Base-by-base conservation (phyloP, 495 filamentous ascomycete species). In the Pseudotulostoma volvatum region DNA sequence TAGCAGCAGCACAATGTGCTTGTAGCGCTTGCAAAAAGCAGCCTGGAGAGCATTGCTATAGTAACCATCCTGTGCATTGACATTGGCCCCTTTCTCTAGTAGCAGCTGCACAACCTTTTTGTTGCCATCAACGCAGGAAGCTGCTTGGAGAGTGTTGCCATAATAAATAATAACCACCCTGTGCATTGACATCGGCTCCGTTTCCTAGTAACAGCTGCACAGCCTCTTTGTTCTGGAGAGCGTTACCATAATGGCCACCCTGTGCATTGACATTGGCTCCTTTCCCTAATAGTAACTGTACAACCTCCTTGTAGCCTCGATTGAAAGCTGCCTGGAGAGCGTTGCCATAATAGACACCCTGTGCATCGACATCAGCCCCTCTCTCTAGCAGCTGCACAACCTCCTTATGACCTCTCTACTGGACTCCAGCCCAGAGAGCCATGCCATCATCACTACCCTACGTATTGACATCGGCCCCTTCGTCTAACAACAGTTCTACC, bases 331-430 rank as follows among this genome's bases (percentile, higher is more conserved):
- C 42, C 19, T 53, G 36, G 13, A 55, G 39, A 16, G 53, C 51
- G 31, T 33, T 50, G 23, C 11, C 23, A 11, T 28, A 38, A 13
- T 13, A 67, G 47, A 76, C 73, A 51, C 71, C 76, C 34, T 59
- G 55, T 21, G 71, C 68, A 45, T 68, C 60, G 7, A 76, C 55
- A 33, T 48, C 37, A 16, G 37, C 33, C 18, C 36, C 45, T 5
- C 11, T 9, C 11, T 25, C 38, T 11, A 45, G 37, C 4, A 42
- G 21, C 20, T 45, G 18, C 5, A 45, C 46, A 18, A 44, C 30
- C 15, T 34, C 34, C 2, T 43, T 15, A 19, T 47, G 30, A 15
- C 42, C 42, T 34, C 17, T 40, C 7, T 19, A 3, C 20, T 3
- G 2, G 14, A 21, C 38, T 23, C 42, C 44, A 9, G 15, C 33